phyloP scores from a whole-genome alignment of 2,329 filamentous ascomycete genomes.

The Neonectria hederae region DNA sequence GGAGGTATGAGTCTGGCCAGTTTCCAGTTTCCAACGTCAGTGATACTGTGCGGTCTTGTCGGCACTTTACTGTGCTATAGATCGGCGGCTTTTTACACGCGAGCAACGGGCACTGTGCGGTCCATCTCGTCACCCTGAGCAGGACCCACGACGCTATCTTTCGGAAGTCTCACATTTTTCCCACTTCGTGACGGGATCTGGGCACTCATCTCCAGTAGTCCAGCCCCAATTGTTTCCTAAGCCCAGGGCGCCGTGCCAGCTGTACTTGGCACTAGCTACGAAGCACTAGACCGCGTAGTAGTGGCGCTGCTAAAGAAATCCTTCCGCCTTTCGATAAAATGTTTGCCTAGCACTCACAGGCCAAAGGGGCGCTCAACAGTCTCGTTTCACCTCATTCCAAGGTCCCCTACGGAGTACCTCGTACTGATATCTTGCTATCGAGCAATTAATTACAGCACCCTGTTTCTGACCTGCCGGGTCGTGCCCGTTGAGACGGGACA shows the following conservation, averaged over 20 bases:
- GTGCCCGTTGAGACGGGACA: neutral
- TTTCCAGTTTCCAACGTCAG: slow-evolving; percentile 13
- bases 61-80: neutral
- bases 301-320: neutral
- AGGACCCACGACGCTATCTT: slow-evolving; percentile 6
- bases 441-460: neutral
- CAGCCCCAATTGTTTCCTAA: neutral
- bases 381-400: neutral
- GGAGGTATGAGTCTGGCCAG: neutral
- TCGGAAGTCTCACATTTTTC: slow-evolving; percentile 10
- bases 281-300: neutral
- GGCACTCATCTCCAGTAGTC: slow-evolving; percentile 6
- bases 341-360: neutral
- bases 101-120: slow-evolving; percentile 24
- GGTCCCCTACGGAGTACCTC: neutral
- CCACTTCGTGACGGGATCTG: neutral
- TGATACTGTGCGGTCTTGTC: neutral
- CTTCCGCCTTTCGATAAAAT: neutral
- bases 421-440: neutral
- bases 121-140: slow-evolving; percentile 9
- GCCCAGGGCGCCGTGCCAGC: neutral
- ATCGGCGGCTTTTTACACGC: neutral
- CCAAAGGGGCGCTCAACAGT: neutral
- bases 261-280: neutral
- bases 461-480: neutral